Conservation (phyloP, 129 eudicot genomes). For the Chrysanthemum seticuspe region DNA sequence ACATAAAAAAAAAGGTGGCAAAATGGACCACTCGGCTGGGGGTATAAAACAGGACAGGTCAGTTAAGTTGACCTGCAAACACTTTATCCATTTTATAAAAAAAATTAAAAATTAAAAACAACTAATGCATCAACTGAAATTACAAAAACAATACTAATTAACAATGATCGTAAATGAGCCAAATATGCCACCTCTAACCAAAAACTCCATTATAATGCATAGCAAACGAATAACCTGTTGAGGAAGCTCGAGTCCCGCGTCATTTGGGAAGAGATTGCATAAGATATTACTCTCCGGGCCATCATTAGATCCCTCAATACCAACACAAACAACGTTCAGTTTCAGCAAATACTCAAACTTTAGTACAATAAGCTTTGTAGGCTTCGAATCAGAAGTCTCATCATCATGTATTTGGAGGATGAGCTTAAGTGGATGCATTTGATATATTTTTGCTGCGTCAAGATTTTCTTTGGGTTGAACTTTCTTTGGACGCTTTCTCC, state of each 20-base stretch:
- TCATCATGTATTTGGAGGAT: slow-evolving; percentile 72
- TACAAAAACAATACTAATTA: too few relatives aligned
- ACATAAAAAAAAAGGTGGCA: background rate
- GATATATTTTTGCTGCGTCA: slow-evolving; percentile 73
- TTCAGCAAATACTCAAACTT: slow-evolving; percentile 80
- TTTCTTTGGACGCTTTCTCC: slow-evolving; percentile 89
- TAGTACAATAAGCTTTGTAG: slow-evolving; percentile 60
- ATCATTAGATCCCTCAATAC: slow-evolving; percentile 73
- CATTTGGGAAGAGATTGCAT: slow-evolving; percentile 94
- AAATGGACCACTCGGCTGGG: background rate
- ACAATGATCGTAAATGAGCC: too few relatives aligned
- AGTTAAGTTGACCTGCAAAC: too few relatives aligned
- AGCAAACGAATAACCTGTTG: slow-evolving; percentile 63
- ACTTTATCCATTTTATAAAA: too few relatives aligned
- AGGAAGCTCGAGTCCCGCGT: slow-evolving; percentile 90
- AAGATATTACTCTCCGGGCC: slow-evolving; percentile 61
- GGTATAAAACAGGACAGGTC: background rate
- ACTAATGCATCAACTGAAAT: too few relatives aligned
- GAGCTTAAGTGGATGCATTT: slow-evolving; percentile 81
- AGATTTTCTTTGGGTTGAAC: slow-evolving; percentile 68
- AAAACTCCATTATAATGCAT: background rate
- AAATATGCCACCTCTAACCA: background rate
- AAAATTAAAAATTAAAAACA: too few relatives aligned
- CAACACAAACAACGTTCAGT: slow-evolving; percentile 85
- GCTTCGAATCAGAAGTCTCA: slow-evolving; percentile 48